Conservation (phyloP, 2,329 filamentous ascomycete genomes). For the Clonostachys solani region DNA sequence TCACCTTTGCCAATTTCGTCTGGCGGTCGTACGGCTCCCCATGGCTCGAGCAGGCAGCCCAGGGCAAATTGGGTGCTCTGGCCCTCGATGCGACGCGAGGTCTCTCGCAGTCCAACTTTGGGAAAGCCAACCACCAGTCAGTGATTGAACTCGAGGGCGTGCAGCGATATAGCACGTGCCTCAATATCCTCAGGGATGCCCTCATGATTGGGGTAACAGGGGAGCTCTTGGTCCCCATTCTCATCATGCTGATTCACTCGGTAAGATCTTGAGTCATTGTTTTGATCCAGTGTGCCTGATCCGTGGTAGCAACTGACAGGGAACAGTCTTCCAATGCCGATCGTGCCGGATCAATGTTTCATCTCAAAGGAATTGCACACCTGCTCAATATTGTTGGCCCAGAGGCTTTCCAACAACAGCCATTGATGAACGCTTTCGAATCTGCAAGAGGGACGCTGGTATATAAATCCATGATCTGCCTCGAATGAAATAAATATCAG, state of each 20-base stretch:
- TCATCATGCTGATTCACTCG: not conserved
- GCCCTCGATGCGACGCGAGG: slow-evolving; percentile 3
- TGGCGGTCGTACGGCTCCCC: slow-evolving; percentile 9
- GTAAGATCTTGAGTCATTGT: not conserved
- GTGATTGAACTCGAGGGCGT: not conserved
- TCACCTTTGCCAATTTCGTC: slow-evolving; percentile 11
- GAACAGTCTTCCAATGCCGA: not conserved
- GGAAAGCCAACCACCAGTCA: not conserved
- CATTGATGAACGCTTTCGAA: slow-evolving; percentile 7
- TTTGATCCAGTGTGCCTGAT: not conserved
- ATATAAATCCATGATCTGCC: not conserved
- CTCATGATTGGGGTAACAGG: not conserved
- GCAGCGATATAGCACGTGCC: not conserved
- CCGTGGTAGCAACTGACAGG: not conserved
- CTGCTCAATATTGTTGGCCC: slow-evolving; percentile 5
- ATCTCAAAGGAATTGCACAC: slow-evolving; percentile 3
- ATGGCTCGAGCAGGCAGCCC: slow-evolving; percentile 9
- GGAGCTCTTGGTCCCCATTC: not conserved
- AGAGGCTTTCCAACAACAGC: slow-evolving; percentile 6
- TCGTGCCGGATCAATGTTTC: not conserved
- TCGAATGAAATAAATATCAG: not conserved
- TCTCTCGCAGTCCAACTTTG: not conserved
- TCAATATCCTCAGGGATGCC: not conserved
- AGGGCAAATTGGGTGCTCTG: slow-evolving; percentile 7
- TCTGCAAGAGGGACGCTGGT: slow-evolving; percentile 7